phyloP scores from a whole-genome alignment of 2,329 filamentous ascomycete species.

The Periconia sp. region DNA sequence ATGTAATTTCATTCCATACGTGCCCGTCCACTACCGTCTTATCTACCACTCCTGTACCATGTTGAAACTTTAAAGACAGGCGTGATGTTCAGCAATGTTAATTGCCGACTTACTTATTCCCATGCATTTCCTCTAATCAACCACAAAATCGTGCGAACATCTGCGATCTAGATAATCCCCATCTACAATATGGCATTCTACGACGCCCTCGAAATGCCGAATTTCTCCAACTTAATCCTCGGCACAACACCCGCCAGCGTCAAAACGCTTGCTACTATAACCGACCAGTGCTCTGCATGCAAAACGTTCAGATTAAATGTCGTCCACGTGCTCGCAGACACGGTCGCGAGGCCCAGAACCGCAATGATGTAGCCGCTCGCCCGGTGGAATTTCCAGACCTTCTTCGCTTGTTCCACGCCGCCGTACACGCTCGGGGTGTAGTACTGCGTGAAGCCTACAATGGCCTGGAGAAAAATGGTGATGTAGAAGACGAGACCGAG shows the following conservation, averaged over 20 bases:
- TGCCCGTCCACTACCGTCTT: too few species aligned
- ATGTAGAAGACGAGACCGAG: slow-evolving; percentile 77
- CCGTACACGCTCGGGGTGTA: slow-evolving; percentile 75
- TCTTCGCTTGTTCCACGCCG: slow-evolving; percentile 75
- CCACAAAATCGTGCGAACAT: too few species aligned
- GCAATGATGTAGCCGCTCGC: slow-evolving; percentile 73
- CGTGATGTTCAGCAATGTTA: too few species aligned
- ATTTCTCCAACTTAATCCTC: slow-evolving; percentile 79
- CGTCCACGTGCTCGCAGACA: slow-evolving; percentile 75
- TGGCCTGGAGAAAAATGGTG: slow-evolving; percentile 69
- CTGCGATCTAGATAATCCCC: background rate
- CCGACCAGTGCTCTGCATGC: slow-evolving; percentile 74
- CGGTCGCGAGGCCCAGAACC: slow-evolving; percentile 70
- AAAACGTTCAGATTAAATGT: slow-evolving; percentile 70
- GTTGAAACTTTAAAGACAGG: too few species aligned
- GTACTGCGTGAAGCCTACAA: slow-evolving; percentile 83
- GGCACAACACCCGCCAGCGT: slow-evolving; percentile 73
- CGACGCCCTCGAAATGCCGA: slow-evolving; percentile 56
- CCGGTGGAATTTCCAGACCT: slow-evolving; percentile 88
- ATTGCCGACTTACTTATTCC: too few species aligned
- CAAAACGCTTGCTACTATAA: slow-evolving; percentile 66
- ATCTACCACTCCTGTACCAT: too few species aligned
- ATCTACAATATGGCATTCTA: background rate
- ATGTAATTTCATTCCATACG: too few species aligned
- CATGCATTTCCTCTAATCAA: too few species aligned